Conservation (phyloP, 2,329 filamentous ascomycete species). For the Alternaria brassicae region DNA sequence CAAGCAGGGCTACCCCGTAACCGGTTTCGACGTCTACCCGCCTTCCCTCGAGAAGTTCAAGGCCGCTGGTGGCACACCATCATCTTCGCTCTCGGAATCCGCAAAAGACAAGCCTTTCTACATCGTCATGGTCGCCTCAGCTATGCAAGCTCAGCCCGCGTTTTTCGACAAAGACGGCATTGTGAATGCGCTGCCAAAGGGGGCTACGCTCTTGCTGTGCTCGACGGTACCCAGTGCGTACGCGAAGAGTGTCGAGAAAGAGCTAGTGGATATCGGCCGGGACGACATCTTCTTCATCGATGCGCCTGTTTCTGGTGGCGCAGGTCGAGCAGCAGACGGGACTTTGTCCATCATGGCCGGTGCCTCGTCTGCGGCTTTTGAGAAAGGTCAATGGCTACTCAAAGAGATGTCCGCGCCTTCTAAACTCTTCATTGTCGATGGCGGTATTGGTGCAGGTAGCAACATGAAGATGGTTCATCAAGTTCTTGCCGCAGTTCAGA, state of each 20-base stretch:
- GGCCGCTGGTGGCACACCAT: constrained; percentile 66
- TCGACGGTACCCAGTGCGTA: constrained; percentile 75
- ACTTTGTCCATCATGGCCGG: constrained; percentile 79
- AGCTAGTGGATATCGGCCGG: constrained; percentile 64
- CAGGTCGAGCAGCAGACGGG: constrained; percentile 71
- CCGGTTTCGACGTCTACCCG: constrained; percentile 74
- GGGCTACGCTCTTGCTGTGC: constrained; percentile 69
- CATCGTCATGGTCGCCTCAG: constrained; percentile 78
- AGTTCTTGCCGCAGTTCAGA: constrained; percentile 65
- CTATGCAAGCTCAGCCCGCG: constrained; percentile 70
- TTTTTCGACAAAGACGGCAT: constrained; percentile 67
- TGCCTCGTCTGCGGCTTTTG: constrained; percentile 63
- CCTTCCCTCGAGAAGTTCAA: constrained; percentile 72
- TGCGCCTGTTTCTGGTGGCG: constrained; percentile 75
- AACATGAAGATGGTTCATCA: constrained; percentile 67
- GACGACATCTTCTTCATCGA: constrained; percentile 73
- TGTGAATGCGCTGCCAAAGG: constrained; percentile 60
- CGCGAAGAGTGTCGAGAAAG: constrained; percentile 65
- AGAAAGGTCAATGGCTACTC: constrained; percentile 65
- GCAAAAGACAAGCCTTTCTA: constrained; percentile 67
- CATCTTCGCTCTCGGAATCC: constrained; percentile 66
- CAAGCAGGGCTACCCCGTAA: constrained; percentile 70
- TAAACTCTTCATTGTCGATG: constrained; percentile 65
- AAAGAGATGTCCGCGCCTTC: constrained; percentile 66
- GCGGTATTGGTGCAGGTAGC: constrained; percentile 61